Conservation (phyloP, 495 filamentous ascomycete species). For the Filosporella fistucella region DNA sequence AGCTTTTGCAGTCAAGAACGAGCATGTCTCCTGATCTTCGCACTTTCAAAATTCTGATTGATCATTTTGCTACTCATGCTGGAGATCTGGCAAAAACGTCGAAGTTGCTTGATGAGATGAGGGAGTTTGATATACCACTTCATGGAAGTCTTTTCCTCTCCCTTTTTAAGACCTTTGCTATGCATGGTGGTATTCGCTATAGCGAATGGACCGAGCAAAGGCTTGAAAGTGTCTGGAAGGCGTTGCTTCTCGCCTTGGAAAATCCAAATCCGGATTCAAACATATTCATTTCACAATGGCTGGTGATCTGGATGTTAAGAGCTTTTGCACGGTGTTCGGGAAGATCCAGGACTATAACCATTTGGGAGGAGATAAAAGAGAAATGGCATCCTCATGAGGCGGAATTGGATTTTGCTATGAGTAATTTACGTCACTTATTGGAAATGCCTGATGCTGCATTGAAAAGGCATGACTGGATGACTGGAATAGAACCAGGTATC, state of each 20-base stretch:
- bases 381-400: slow-evolving; percentile 18
- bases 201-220: slow-evolving; percentile 60
- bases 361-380: slow-evolving; percentile 27
- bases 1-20: slow-evolving; percentile 46
- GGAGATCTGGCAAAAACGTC: slow-evolving; percentile 55
- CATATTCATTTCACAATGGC: slow-evolving; percentile 43
- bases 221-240: slow-evolving; percentile 45
- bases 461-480: slow-evolving; percentile 14
- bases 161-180: slow-evolving; percentile 70
- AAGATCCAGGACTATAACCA: slow-evolving; percentile 30
- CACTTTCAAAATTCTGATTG: slow-evolving; percentile 63
- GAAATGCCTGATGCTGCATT: slow-evolving; percentile 8
- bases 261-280: slow-evolving; percentile 9
- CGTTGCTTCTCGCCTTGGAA: slow-evolving; percentile 39
- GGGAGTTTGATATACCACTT: slow-evolving; percentile 44
- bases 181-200: slow-evolving; percentile 58
- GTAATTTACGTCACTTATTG: slow-evolving; percentile 10
- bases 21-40: slow-evolving; percentile 55
- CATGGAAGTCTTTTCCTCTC: slow-evolving; percentile 60
- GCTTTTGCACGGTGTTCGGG: slow-evolving; percentile 40
- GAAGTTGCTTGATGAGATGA: slow-evolving; percentile 63
- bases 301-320: slow-evolving; percentile 40
- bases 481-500: too few species aligned
- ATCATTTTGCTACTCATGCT: slow-evolving; percentile 42
- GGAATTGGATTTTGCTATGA: slow-evolving; percentile 21